Evolutionary conservation across 371 early-diverging fungal species (phyloP), one percentile per base, ranked within the genome.

Genomic region (Mucor plumbeus): DNA sequence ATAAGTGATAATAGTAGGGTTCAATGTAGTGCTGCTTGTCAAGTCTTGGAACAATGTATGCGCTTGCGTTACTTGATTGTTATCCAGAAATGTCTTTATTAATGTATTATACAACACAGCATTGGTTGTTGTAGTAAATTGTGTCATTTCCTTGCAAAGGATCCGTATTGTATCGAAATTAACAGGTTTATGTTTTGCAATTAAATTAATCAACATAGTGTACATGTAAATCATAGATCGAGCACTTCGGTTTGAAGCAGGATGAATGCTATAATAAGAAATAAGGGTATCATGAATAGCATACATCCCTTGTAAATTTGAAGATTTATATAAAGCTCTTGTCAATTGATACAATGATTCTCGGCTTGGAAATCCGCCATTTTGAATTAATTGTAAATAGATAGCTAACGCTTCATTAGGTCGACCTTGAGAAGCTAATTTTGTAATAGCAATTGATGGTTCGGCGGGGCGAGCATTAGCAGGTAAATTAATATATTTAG

Each of bases 201-300:
- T 65, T 10, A 74, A 38, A 35, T 67, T 64, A 40, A 74, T 70
- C n/a, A 74, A 33, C 74, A 74, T 74, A 39, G 68, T 70, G 57
- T 74, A 67, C 41, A 68, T 62, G 43, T 74, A 74, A 11, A 44
- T 55, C 40, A 70, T 50, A 11, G 63, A 17, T 43, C 68, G 57
- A 8, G 56, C 36, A 4, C 36, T 48, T 19, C 50, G 19, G 15
- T 63, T 48, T 0, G 71, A 68, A 0, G 38, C 48, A 26, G 34
- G 43, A 9, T 57, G 41, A 31, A 47, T 47, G 26, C 35, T 40
- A 39, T 61, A 65, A 38, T 61, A 47, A 33, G 61, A 44, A 40
- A 60, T 38, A 34, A 70, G 65, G 64, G 68, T 70, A 68, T 74
- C 64, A 55, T 68, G 68, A 11, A 74, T 34, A 14, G 64, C 53